Evolutionary conservation across 345 rosid genomes (phyloP).

Genomic region (Dovyalis caffra): DNA sequence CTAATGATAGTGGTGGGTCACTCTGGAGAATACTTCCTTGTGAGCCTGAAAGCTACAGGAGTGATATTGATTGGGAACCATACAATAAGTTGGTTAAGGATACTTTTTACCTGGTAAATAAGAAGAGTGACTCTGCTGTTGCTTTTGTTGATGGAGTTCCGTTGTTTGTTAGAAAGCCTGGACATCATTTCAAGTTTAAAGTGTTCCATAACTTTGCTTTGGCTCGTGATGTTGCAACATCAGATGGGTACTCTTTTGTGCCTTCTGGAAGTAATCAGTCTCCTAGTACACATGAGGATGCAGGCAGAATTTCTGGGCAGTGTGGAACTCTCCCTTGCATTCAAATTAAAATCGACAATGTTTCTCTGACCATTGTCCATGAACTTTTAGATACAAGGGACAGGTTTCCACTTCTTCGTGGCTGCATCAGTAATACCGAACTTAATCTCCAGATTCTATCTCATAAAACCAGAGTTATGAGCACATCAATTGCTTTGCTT

Average conservation of each 20-base stretch:
- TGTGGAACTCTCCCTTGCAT: constrained; percentile 50
- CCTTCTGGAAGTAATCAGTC: constrained; percentile 23
- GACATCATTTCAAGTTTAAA: constrained; percentile 90
- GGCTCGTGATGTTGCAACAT: constrained; percentile 28
- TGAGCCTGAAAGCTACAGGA: constrained; percentile 51
- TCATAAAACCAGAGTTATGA: constrained; percentile 63
- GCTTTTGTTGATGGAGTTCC: constrained; percentile 76
- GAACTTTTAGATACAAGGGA: constrained; percentile 70
- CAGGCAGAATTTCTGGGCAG: constrained; percentile 38
- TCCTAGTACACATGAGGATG: constrained; percentile 30
- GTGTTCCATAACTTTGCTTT: constrained; percentile 44
- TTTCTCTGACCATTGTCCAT: constrained; percentile 68
- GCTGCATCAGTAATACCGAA: constrained; percentile 46
- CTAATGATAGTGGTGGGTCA: constrained; percentile 48
- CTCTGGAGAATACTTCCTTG: constrained; percentile 60
- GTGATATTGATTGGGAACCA: constrained; percentile 64
- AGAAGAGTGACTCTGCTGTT: constrained; percentile 76
- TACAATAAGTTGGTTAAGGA: constrained; percentile 52
- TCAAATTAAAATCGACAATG: constrained; percentile 46
- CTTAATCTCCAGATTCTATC: constrained; percentile 58
- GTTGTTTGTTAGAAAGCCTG: constrained; percentile 84
- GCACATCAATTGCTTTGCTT: constrained; percentile 43
- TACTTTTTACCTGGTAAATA: constrained; percentile 73
- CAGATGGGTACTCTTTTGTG: constrained; percentile 27
- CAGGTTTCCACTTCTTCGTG: constrained; percentile 64